Percentiles rank a stretch among this genome's conserved stretches.
Conservation (phyloP, 2,329 filamentous ascomycete species). For the Verticillium klebahnii region DNA sequence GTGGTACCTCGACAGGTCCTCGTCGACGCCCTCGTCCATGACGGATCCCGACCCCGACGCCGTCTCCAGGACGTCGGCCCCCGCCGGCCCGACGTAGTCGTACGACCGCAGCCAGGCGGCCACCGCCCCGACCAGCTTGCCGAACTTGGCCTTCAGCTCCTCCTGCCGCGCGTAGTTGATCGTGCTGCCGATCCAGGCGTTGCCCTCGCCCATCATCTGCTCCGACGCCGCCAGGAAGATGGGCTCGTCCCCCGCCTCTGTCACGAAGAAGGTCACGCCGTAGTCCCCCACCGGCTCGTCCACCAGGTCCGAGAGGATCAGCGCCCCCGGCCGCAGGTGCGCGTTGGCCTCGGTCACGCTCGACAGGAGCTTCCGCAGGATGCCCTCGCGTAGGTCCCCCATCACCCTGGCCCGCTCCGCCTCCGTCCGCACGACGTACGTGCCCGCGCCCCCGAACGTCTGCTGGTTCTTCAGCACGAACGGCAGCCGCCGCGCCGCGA, state of each 20-base stretch:
- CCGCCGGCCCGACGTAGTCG: slow-evolving; percentile 26
- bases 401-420: slow-evolving; percentile 19
- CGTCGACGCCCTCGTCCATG: not conserved
- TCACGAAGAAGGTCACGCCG: slow-evolving; percentile 29
- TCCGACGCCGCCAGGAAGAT: slow-evolving; percentile 26
- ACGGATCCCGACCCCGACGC: not conserved
- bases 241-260: slow-evolving; percentile 15
- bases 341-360: slow-evolving; percentile 22
- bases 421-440: slow-evolving; percentile 22
- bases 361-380: slow-evolving; percentile 23
- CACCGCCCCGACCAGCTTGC: slow-evolving; percentile 14
- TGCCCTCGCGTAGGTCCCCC: slow-evolving; percentile 17
- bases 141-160: slow-evolving; percentile 21
- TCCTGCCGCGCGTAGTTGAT: slow-evolving; percentile 26
- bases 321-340: slow-evolving; percentile 23
- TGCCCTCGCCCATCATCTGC: slow-evolving; percentile 27
- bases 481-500: slow-evolving; percentile 19
- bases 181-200: slow-evolving; percentile 27
- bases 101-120: slow-evolving; percentile 21
- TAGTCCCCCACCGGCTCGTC: slow-evolving; percentile 24
- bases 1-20: slow-evolving; percentile 13
- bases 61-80: slow-evolving; percentile 26
- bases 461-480: slow-evolving; percentile 34
- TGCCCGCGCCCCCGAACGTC: slow-evolving; percentile 30
- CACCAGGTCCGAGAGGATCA: slow-evolving; percentile 26